Base-by-base conservation (phyloP, 2,329 filamentous ascomycete genomes). In the Sporothrix variecibatus region DNA sequence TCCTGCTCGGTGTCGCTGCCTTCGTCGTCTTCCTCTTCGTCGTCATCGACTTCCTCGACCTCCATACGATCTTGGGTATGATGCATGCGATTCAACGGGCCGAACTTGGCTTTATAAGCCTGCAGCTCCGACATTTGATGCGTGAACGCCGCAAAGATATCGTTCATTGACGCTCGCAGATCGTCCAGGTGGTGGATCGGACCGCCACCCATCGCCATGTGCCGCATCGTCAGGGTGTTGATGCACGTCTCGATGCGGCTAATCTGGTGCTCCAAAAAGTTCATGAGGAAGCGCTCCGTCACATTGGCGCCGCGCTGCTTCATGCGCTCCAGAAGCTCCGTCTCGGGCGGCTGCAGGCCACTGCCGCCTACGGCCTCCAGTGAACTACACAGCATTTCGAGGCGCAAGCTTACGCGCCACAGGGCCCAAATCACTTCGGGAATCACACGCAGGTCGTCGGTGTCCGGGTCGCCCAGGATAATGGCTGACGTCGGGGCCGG, bases 181-280 rank as follows among this genome's bases (percentile, higher is more conserved):
- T 94, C 89, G 72, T 92, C 87, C 34, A 97, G 87, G 76, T 87
- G 85, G 62, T 86, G 84, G 68, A 93, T 87, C 1, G 82, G 82
- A 56, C 86, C 88, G 78, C 92, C 89, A 15, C 94, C 94, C 46
- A 88, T 87, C 77, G 94, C 89, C 82, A 97, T 88, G 82, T 97
- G 92, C 68, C 95, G 92, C 78, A 97, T 86, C 15, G 90, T 86
- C 70, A 98, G 87, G 0, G 93, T 94, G 43, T 92, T 93, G 78
- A 95, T 88, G 80, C 93, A 96, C 71, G 93, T 92, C 94, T 99
- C 96, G 81, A 99, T 97, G 79, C 96, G 90, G 81, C 93, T 95
- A 78, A 99, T 93, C 87, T 98, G 94, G 81, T 98, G 95, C 81
- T 97, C 95, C 82, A 98, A 88, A 79, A 99, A 94, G 79, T 94